These are phyloP conservation scores for Aspergillus proliferans DNA, from an alignment of 2,329 filamentous ascomycete species.

Conservation along the genomic window DNA sequence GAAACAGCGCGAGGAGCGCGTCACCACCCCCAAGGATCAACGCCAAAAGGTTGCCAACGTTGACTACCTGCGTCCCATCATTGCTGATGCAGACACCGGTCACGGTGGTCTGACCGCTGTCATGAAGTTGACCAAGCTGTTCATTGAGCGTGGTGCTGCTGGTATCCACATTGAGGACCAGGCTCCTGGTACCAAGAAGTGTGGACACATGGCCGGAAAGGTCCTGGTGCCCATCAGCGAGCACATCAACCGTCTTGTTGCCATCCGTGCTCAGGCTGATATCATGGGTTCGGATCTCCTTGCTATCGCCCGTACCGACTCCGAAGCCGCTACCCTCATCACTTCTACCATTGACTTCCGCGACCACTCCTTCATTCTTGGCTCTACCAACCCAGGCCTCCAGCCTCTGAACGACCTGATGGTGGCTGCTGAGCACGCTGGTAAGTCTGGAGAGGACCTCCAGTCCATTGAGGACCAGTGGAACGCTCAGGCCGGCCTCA, in stretches of 20 bases:
- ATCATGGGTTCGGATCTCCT: conserved; percentile 94
- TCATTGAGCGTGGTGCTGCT: conserved; percentile 91
- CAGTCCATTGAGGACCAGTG: conserved; percentile 91
- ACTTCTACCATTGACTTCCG: conserved; percentile 92
- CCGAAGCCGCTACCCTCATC: conserved; percentile 95
- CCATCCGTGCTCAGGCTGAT: conserved; percentile 94
- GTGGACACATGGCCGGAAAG: conserved; percentile 98
- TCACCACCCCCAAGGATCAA: conserved; percentile 66
- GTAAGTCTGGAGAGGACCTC: conserved; percentile 73
- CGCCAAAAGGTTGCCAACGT: conserved; percentile 69
- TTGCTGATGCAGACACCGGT: conserved; percentile 94
- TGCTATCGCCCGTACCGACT: conserved; percentile 89
- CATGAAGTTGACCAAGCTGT: conserved; percentile 99
- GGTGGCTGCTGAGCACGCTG: conserved; percentile 72
- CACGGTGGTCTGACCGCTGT: conserved; percentile 96
- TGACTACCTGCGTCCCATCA: conserved; percentile 91
- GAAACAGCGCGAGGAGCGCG: conserved; percentile 93
- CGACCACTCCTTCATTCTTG: conserved; percentile 90
- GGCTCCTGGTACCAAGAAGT: conserved; percentile 98
- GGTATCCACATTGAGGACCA: conserved; percentile 99
- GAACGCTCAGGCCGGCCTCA: conserved; percentile 70
- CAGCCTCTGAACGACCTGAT: conserved; percentile 87
- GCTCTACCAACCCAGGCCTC: conserved; percentile 76
- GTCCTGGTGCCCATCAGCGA: conserved; percentile 94
- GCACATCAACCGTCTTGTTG: conserved; percentile 95